Evolutionary conservation across 805 yeast genomes (phyloP).

Genomic region (Cephaloascus albidus): DNA sequence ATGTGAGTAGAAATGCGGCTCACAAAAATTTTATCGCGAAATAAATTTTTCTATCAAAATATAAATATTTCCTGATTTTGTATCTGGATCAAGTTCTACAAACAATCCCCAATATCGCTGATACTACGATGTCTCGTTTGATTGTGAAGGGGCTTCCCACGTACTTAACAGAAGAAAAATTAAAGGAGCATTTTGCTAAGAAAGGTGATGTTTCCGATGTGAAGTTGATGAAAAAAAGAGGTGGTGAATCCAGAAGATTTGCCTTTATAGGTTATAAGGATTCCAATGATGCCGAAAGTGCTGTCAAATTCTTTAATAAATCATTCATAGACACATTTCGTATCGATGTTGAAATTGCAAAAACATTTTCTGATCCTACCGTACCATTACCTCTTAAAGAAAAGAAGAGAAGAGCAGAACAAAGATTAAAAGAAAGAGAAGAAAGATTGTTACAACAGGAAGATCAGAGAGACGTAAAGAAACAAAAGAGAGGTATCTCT

Average conservation of each 20-base stretch:
- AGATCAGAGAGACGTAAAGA: constrained; percentile 29
- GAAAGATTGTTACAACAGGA: constrained; percentile 28
- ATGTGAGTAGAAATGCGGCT: no score
- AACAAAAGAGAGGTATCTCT: constrained; percentile 20
- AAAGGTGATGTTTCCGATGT: constrained; percentile 79
- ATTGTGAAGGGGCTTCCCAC: constrained; percentile 86
- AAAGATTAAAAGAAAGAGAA: constrained; percentile 27
- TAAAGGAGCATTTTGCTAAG: constrained; percentile 53
- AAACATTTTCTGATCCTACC: constrained; percentile 73
- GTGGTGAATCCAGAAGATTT: constrained; percentile 85
- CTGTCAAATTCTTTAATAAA: constrained; percentile 65
- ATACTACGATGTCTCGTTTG: constrained; percentile 60
- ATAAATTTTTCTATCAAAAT: no score
- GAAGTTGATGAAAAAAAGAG: constrained; percentile 67
- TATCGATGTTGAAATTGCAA: constrained; percentile 74
- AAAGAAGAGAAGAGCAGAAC: constrained; percentile 36
- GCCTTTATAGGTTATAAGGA: constrained; percentile 85
- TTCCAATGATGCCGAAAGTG: constrained; percentile 66
- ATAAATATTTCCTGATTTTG: no score
- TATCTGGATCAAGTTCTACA: no score
- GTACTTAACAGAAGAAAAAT: constrained; percentile 64
- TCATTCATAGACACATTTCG: constrained; percentile 79
- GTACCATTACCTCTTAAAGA: constrained; percentile 55
- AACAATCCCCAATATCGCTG: no score
- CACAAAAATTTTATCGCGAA: no score